Base-by-base conservation (phyloP, 2,329 filamentous ascomycete species). In the Diaporthe sp. region DNA sequence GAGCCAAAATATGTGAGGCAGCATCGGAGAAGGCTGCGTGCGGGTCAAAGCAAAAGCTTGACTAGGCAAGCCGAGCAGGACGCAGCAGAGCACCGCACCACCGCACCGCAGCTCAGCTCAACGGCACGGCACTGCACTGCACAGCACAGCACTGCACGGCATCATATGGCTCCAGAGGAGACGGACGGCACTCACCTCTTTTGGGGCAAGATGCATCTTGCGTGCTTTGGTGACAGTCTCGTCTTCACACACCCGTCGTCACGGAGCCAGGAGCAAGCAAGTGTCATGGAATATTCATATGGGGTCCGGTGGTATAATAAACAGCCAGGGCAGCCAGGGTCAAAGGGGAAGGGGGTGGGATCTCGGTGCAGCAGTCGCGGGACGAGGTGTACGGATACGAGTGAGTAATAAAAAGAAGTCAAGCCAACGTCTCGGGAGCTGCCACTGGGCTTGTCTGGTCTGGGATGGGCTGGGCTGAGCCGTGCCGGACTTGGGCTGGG, bases 131-230 rank as follows among this genome's bases (percentile, higher is more conserved):
- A 51, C 34, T 31, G 71, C 72, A 72, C 76, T 17, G 63, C 47
- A 20, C 12, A 3, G 63, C 44, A 51, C 42, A 15, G 31, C 57
- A 13, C 63, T 39, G 31, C 65, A 55, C 31, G 22, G 31, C 65
- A 42, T 70, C 47, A 42, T 49, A 70, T 70, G 22, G n/a, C 44
- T 42, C 49, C 49, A 68, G 74, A 47, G 28, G 53, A 55, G 15
- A 55, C 9, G 22, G 53, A 34, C 53, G 60, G 53, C 15, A 81
- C 82, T 77, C 76, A 84, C 83, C 82, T 84, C 83, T 80, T 81
- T 82, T 20, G 83, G 83, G 15, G 82, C 79, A 25, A 84, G 80
- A 83, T 83, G 82, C 83, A 84, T 84, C 68, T 76, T 80, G 76
- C n/a, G 13, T 22, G 53, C 47, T 44, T 47, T 47, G 51, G 44